These are phyloP conservation scores for Typha latifolia DNA, from an alignment of 176 grass and related monocot genomes.

Conservation along the genomic window DNA sequence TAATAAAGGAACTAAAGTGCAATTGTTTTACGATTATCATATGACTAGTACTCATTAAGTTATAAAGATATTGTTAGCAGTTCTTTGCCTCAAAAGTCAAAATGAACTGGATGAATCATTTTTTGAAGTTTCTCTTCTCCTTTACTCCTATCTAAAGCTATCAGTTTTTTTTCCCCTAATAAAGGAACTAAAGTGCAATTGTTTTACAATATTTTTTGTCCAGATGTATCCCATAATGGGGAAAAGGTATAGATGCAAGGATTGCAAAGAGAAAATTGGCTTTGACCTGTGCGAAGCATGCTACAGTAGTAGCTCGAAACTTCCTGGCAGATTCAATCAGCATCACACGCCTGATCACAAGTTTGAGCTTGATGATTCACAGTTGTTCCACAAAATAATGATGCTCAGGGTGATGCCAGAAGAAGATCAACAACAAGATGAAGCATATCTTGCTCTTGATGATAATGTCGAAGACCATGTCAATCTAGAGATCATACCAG, in stretches of 20 bases:
- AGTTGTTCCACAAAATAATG: neutral
- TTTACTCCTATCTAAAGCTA: neutral
- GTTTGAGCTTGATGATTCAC: constrained; percentile 40
- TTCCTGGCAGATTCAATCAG: constrained; percentile 70
- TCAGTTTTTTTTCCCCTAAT: neutral
- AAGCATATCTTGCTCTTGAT: neutral
- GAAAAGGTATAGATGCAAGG: constrained; percentile 69
- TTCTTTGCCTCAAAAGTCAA: no score
- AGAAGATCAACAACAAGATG: constrained; percentile 12
- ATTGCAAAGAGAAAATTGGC: constrained; percentile 55
- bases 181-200: neutral
- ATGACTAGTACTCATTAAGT: no score
- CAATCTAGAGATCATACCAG: neutral
- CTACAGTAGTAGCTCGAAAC: constrained; percentile 48
- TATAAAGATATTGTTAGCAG: no score
- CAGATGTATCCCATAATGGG: constrained; percentile 72
- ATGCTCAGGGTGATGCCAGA: neutral
- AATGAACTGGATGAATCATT: no score
- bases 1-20: neutral
- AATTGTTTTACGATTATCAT: neutral
- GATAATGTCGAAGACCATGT: neutral
- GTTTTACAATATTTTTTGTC: neutral
- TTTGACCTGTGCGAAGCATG: constrained; percentile 77
- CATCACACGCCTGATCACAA: constrained; percentile 78
- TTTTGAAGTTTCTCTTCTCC: no score